A percentile compares a stretch with the other conserved stretches of the same genome.
Conservation (phyloP, 495 filamentous ascomycete genomes). For the Penicillium atrosanguineum region DNA sequence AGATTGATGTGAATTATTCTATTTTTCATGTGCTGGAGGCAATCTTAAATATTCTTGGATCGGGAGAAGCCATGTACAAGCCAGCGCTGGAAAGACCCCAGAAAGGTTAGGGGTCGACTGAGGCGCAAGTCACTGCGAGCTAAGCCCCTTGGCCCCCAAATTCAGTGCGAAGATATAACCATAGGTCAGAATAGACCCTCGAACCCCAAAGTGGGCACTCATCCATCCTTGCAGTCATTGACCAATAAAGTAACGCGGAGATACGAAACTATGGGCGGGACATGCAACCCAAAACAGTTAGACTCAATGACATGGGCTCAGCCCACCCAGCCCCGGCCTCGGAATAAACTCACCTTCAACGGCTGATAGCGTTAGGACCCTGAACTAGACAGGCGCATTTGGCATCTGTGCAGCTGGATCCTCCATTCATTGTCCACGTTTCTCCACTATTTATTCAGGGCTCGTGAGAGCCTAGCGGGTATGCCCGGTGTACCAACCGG, state of each 20-base stretch:
- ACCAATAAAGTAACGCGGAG: not conserved
- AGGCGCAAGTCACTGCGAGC: not conserved
- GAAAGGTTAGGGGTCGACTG: conserved; percentile 3
- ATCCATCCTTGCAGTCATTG: not conserved
- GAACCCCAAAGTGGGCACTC: not conserved
- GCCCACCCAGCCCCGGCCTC: conserved; percentile 1
- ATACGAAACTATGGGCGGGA: conserved; percentile 9
- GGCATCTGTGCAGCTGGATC: not conserved
- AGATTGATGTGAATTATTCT: not conserved
- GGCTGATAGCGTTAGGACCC: not conserved
- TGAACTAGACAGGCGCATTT: not conserved
- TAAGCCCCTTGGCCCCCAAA: not conserved
- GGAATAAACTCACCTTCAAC: not conserved
- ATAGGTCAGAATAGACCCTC: not conserved
- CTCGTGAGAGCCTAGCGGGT: not conserved
- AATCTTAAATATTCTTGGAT: conserved; percentile 1
- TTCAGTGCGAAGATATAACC: too few species aligned
- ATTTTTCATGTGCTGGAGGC: not conserved
- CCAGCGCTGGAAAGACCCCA: conserved; percentile 6
- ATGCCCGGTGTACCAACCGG: conserved; percentile 54
- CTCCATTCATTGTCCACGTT: not conserved
- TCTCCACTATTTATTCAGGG: conserved; percentile 1
- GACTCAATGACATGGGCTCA: conserved; percentile 8
- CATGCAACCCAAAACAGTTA: conserved; percentile 20
- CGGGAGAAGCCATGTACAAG: too few species aligned